Base-by-base conservation (phyloP, 163 green algal species). In the Prototheca cutis region DNA sequence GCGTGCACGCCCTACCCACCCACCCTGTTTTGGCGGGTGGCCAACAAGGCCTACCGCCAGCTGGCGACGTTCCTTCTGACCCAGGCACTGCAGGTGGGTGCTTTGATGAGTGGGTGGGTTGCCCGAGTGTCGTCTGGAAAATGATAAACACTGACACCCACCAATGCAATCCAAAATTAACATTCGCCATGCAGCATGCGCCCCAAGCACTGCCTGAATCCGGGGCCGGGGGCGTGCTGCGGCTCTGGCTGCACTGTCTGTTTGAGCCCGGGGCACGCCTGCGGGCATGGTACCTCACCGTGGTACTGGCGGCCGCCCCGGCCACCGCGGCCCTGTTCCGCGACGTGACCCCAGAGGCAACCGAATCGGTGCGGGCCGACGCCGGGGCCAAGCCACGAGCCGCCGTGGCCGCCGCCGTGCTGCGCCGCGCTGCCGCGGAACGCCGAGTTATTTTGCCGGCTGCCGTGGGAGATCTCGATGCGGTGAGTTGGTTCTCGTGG, bases 231-330 rank as follows among this genome's bases (percentile, higher is more conserved):
- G 42, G 45, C 28, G 4, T 58, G 31, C 36, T 70, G 15, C 48
- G 48, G 17, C 28, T 67, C 47, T 75, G 67, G 67, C 33, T 75
- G 40, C 56, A 61, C 6, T 56, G 33, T 4, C 31, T 70, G 30
- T 28, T 67, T 15, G 67, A 75, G 39, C 13, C 31, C 0, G 62
- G 48, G 7, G 28, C 24, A 2, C 33, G 49, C 2, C 52, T 56
- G n/a, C 49, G 62, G 23, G 24, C 53, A 7, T 69, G 62, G 62
- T 75, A 59, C 53, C 42, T 39, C 17, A 68, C 36, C 47, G 47
- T 28, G 36, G 40, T 53, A 28, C 49, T 62, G 30, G 15, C 23
- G 27, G 39, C 4, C 33, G 6, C n/a, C 18, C 17, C 29, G 23
- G 32, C 42, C 33, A 23, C 28, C 15, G 13, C 4, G 6, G n/a